Conservation (phyloP, 768 basidiomycete species). For the Kwoniella europaea region DNA sequence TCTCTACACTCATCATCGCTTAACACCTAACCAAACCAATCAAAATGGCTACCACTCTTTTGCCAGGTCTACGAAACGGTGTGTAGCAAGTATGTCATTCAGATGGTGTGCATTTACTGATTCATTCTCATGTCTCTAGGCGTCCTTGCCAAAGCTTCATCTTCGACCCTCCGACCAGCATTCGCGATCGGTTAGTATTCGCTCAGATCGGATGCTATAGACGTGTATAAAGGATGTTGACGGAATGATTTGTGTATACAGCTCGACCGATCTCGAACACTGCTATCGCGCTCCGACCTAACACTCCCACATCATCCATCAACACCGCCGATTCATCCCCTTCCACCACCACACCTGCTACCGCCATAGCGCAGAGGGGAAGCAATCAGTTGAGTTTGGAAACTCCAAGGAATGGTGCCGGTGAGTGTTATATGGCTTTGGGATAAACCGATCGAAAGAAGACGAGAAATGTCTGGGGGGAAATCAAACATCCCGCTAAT, state of each 20-base stretch:
- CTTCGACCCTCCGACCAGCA: slow-evolving; percentile 30
- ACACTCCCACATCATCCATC: slow-evolving; percentile 49
- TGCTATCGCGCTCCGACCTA: slow-evolving; percentile 47
- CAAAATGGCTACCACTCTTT: slow-evolving; percentile 37
- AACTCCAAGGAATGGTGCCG: slow-evolving; percentile 86
- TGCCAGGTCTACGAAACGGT: slow-evolving; percentile 41
- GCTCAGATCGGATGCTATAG: background rate
- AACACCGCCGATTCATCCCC: slow-evolving; percentile 50
- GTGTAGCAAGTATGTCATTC: background rate
- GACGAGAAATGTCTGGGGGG: background rate
- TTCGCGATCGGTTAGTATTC: slow-evolving; percentile 39
- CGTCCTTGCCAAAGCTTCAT: slow-evolving; percentile 21
- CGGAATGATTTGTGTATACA: slow-evolving; percentile 3
- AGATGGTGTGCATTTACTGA: background rate
- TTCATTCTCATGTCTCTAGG: background rate
- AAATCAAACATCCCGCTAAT: background rate
- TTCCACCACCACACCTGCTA: slow-evolving; percentile 58
- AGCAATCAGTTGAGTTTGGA: slow-evolving; percentile 86
- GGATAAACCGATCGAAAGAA: background rate
- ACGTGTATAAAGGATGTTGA: background rate
- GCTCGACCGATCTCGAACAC: slow-evolving; percentile 48
- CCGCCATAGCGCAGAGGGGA: slow-evolving; percentile 73
- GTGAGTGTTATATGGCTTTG: slow-evolving; percentile 59
- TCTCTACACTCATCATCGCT: slow-evolving; percentile 2
- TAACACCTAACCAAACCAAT: background rate